Base-by-base conservation (phyloP, 106 monocot genomes). In the Acorus gramineus region DNA sequence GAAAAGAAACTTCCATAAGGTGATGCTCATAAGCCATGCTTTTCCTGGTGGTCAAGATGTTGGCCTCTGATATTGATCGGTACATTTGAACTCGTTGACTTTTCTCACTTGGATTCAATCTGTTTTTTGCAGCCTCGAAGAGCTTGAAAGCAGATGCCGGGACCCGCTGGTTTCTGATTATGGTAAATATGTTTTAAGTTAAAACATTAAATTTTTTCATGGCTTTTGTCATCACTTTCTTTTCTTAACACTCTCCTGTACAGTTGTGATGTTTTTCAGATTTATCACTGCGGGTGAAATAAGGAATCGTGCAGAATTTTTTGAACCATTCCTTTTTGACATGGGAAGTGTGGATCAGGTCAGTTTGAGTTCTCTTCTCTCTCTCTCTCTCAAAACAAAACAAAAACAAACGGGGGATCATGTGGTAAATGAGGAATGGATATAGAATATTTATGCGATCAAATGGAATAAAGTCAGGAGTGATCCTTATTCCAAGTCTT, bases 241-340 rank as follows among this genome's bases (percentile, higher is more conserved):
- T 12, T 69, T 48, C 44, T 43, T 12, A 44, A 28, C 28, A 28
- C 28, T 77, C 71, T 59, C 47, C 11, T 42, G 28, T 46, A 7
- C 78, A 95, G 90, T 80, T 70, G 89, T 89, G 11, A 86, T 90
- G 89, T 95, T 95, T 65, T 80, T 95, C 63, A 95, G 94, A 78
- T 90, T 95, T 76, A 80, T 85, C 55, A 90, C 94, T 43, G 69
- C 90, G 70, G 84, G 84, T 46, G 89, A 90, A 74, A 77, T 90
- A 59, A 79, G 81, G 8, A 90, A 56, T 63, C 74, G 90, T 46
- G 60, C 86, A 51, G 89, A 83, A 0, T 90, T 95, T 80, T 95
- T 84, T 71, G 82, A 82, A 59, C 89, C 94, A 57, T 95, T 94
- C 59, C 68, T 95, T 64, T 44, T 82, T 60, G 89, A 86, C 52